A percentile compares a stretch with the other conserved stretches of the same genome.
phyloP scores from a whole-genome alignment of 768 basidiomycete genomes.

The Paxillus rubicundulus region DNA sequence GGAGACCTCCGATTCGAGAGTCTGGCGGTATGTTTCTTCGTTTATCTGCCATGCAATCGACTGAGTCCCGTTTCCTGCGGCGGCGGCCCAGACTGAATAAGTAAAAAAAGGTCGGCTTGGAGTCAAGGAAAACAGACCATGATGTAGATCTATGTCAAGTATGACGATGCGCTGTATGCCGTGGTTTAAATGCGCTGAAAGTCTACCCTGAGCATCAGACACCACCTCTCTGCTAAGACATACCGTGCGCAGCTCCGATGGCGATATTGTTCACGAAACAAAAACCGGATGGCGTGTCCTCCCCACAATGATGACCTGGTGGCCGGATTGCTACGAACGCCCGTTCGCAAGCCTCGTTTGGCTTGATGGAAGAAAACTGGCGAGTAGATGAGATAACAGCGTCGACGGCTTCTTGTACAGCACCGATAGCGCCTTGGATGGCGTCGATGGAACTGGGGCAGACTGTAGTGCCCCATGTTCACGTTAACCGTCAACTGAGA shows the following conservation, averaged over 20 bases:
- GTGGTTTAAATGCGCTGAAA: slow-evolving; percentile 77
- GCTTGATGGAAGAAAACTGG: slow-evolving; percentile 1
- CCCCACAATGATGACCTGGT: slow-evolving; percentile 94
- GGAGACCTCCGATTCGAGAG: slow-evolving; percentile 47
- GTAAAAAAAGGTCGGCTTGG: background rate
- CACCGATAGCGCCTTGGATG: slow-evolving; percentile 77
- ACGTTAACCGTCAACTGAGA: background rate
- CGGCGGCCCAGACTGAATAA: background rate
- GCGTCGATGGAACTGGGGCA: slow-evolving; percentile 74
- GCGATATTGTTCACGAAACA: slow-evolving; percentile 96
- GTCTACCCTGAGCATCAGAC: background rate
- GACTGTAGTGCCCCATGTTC: slow-evolving; percentile 42
- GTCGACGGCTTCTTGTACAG: slow-evolving; percentile 89
- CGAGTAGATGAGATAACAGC: slow-evolving; percentile 40
- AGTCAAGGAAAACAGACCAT: slow-evolving; percentile 14
- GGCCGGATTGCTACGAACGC: slow-evolving; percentile 88
- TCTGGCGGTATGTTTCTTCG: slow-evolving; percentile 74
- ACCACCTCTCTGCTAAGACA: slow-evolving; percentile 8
- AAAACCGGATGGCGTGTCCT: slow-evolving; percentile 87
- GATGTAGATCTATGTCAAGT: slow-evolving; percentile 69
- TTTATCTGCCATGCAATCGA: slow-evolving; percentile 90
- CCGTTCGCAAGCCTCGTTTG: slow-evolving; percentile 24
- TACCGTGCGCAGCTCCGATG: slow-evolving; percentile 88
- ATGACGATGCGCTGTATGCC: slow-evolving; percentile 77
- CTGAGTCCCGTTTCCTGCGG: slow-evolving; percentile 89